Percentiles rank a stretch among this genome's conserved stretches.
phyloP scores from a whole-genome alignment of 108 stramenopile genomes.

The Discostella pseudostelligera region DNA sequence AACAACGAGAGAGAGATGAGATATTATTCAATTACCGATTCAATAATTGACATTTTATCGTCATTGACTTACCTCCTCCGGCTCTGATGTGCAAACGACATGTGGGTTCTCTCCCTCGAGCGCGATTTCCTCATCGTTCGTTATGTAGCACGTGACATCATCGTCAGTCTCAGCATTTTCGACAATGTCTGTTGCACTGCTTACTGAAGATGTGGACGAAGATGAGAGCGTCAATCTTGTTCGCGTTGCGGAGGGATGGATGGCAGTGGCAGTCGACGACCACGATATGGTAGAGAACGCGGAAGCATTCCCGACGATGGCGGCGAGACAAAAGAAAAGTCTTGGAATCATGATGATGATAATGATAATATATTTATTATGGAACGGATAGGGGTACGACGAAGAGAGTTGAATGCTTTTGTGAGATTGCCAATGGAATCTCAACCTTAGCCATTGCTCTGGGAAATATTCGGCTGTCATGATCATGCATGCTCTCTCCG shows the following conservation, averaged over 20 bases:
- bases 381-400: no score
- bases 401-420: no score
- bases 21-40: no score
- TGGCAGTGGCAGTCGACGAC: background rate
- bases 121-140: slow-evolving; percentile 50
- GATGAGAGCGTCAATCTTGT: background rate
- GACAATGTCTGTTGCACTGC: no score
- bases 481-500: no score
- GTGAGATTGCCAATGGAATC: no score
- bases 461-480: no score
- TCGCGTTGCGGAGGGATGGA: background rate
- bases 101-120: slow-evolving; percentile 51
- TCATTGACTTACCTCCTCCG: slow-evolving; percentile 43
- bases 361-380: no score
- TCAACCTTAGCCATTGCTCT: no score
- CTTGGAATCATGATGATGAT: slow-evolving; percentile 1
- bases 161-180: slow-evolving; percentile 10
- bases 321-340: slow-evolving; percentile 1
- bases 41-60: background rate
- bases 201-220: background rate
- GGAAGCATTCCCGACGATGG: background rate
- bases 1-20: no score
- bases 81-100: slow-evolving; percentile 56
- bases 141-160: slow-evolving; percentile 52
- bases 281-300: slow-evolving; percentile 3